phyloP scores from a whole-genome alignment of 805 yeast genomes.

The Candida alai region DNA sequence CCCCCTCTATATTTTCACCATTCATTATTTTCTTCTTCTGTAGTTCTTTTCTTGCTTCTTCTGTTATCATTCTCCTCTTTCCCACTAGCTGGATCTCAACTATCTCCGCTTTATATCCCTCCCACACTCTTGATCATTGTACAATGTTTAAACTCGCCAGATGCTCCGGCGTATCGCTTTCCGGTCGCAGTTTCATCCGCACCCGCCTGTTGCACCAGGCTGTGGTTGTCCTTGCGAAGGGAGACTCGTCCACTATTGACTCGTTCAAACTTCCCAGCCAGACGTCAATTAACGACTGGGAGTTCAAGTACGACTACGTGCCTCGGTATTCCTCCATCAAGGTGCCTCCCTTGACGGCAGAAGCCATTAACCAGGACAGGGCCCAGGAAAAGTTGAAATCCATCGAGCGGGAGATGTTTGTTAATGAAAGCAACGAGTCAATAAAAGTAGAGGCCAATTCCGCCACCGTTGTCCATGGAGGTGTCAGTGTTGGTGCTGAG shows the following conservation, averaged over 20 bases:
- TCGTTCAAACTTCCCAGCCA: constrained; percentile 48
- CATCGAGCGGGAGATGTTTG: constrained; percentile 35
- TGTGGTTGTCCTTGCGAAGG: constrained; percentile 36
- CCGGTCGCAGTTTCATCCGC: background rate
- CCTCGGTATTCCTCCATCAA: constrained; percentile 40
- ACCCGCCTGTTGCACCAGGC: background rate
- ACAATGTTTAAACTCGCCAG: no score
- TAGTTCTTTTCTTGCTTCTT: background rate
- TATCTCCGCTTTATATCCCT: no score
- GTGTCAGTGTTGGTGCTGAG: constrained; percentile 34
- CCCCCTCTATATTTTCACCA: no score
- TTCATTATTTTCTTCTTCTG: background rate
- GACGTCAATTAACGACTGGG: constrained; percentile 46
- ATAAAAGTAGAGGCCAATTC: constrained; percentile 43
- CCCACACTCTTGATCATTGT: no score
- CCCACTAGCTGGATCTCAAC: background rate
- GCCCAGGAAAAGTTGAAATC: constrained; percentile 38
- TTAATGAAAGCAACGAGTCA: constrained; percentile 30
- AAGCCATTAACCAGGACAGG: constrained; percentile 47
- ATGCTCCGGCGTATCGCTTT: no score
- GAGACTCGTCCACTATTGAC: constrained; percentile 57
- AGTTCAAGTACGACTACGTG: constrained; percentile 44
- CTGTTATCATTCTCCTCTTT: background rate
- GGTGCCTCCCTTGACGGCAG: constrained; percentile 43
- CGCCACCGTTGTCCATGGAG: constrained; percentile 41